Base-by-base conservation (phyloP, 106 monocot genomes). In the Triglochin maritima region DNA sequence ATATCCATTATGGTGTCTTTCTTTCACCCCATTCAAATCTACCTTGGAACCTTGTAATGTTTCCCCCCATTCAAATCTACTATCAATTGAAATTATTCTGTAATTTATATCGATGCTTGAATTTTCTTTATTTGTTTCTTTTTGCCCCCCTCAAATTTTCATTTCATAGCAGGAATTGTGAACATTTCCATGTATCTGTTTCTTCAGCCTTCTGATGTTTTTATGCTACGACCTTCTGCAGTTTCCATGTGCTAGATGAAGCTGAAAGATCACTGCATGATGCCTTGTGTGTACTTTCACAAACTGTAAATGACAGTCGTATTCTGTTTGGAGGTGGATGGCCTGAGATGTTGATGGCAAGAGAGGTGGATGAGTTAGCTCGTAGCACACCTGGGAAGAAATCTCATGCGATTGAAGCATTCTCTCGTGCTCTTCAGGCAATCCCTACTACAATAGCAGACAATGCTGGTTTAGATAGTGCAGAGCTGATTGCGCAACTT, bases 321-420 rank as follows among this genome's bases (percentile, higher is more conserved):
- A 88, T 98, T 8, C 62, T 98, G 44, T 86, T 86, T 52, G 96
- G 96, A 7, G 96, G 96, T 60, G 96, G 96, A 50, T 92, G 96
- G 96, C 96, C 96, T 16, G 96, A 98, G 69, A 98, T 98, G 88
- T 76, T 86, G 45, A 98, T 98, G 96, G 64, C 86, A 62, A 92
- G 82, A 71, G 96, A 75, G 11, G 91, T 92, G 9, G 96, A 98
- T 72, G 88, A 84, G 4, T 84, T 98, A 45, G 96, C 96, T 56
- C 80, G 88, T 17, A 81, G 67, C 51, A 98, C 96, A 14, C 88
- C 96, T 54, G 96, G 96, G 48, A 98, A 98, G 65, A 91, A 81
- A 63, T 86, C 96, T 6, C 96, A 88, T 77, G 96, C 96, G 8
- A 92, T 98, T 44, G 96, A 98, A 49, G 91, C 96, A 29, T 98